A percentile compares a stretch with the other conserved stretches of the same genome.
Conservation (phyloP, 2,329 filamentous ascomycete species). For the Alternaria sp. region DNA sequence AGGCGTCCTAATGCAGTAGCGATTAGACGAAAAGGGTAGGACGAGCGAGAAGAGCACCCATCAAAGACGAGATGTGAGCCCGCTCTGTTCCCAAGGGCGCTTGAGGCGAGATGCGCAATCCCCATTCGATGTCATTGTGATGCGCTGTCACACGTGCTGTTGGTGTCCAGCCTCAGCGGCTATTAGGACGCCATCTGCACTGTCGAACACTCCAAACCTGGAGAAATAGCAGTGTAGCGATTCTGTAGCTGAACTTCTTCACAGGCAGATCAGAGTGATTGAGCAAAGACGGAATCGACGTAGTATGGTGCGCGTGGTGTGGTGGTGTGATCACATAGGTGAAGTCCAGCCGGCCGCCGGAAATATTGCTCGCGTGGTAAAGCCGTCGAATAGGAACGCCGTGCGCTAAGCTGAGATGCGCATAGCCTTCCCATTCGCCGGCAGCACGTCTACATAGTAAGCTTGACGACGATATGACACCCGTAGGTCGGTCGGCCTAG, state of each 20-base stretch:
- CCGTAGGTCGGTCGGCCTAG: background rate
- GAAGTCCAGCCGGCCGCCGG: background rate
- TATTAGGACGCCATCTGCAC: conserved; percentile 13
- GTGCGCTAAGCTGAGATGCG: background rate
- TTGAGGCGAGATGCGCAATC: background rate
- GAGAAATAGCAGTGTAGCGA: background rate
- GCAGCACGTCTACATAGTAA: background rate
- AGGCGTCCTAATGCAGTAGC: background rate
- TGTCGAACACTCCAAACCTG: background rate
- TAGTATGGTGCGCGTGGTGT: background rate
- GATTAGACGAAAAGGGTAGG: background rate
- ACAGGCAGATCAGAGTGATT: background rate
- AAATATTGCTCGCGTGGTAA: background rate
- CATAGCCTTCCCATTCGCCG: background rate
- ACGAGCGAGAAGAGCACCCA: background rate
- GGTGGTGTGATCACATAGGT: background rate
- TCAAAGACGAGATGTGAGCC: background rate
- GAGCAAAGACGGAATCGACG: background rate
- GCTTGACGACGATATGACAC: background rate
- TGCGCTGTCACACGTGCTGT: conserved; percentile 14
- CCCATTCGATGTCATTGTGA: conserved; percentile 1
- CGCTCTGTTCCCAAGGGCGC: background rate
- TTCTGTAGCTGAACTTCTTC: background rate
- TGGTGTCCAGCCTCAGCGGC: conserved; percentile 19
- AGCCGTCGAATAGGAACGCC: background rate